These are phyloP conservation scores for Coprinopsis strossmayeri DNA, from an alignment of 768 basidiomycete species.

Conservation along the genomic window DNA sequence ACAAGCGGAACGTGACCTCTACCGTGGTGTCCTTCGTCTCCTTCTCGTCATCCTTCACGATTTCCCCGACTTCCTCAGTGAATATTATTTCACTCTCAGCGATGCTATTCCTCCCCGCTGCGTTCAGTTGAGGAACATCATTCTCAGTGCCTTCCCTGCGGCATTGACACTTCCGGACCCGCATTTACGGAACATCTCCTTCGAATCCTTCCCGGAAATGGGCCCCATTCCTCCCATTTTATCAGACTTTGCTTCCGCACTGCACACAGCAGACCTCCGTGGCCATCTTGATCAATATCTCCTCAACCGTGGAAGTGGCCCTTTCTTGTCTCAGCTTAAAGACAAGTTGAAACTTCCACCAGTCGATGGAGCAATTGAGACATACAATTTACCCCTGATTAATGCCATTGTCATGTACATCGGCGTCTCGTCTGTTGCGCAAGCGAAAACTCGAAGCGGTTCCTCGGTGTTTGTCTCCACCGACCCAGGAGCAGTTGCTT, in stretches of 20 bases:
- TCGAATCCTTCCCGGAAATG: conserved; percentile 82
- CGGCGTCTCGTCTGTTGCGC: conserved; percentile 87
- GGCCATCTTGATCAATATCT: conserved; percentile 81
- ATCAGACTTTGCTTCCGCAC: conserved; percentile 81
- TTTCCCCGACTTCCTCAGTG: conserved; percentile 96
- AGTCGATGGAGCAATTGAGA: conserved; percentile 41
- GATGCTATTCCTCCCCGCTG: conserved; percentile 90
- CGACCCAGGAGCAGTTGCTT: conserved; percentile 78
- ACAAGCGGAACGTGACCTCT: conserved; percentile 77
- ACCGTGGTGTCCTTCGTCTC: conserved; percentile 84
- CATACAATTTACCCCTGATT: conserved; percentile 84
- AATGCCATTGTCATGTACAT: conserved; percentile 95
- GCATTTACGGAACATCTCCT: conserved; percentile 65
- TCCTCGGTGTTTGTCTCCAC: conserved; percentile 73
- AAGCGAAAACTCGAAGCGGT: conserved; percentile 81
- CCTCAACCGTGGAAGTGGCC: conserved; percentile 63
- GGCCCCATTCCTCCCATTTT: conserved; percentile 86
- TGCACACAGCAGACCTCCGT: conserved; percentile 78
- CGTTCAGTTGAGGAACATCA: conserved; percentile 94
- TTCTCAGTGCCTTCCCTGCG: conserved; percentile 92
- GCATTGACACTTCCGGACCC: conserved; percentile 80
- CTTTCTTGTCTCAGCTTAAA: conserved; percentile 72
- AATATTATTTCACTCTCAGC: conserved; percentile 94
- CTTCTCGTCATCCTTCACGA: conserved; percentile 95
- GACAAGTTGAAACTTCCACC: conserved; percentile 59